Base-by-base conservation (phyloP, 352 stramenopile genomes). In the Saprolegnia parasitica region DNA sequence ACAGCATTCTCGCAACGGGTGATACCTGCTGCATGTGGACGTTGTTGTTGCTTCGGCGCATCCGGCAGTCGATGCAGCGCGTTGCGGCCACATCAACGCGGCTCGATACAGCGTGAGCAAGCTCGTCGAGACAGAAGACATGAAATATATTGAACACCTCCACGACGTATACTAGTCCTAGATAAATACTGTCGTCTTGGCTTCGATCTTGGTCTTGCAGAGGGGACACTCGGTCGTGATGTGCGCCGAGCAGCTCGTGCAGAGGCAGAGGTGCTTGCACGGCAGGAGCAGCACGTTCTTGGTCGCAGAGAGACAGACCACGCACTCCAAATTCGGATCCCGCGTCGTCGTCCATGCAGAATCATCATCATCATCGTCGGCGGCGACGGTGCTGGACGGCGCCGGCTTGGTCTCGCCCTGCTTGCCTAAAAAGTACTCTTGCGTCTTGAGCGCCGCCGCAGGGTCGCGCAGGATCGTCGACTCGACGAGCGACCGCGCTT, bases 281-380 rank as follows among this genome's bases (percentile, higher is more conserved):
- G 86, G 86, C 24, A 95, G 68, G 54, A 86, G 91, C 60, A 95
- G 65, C 56, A 93, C 90, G 29, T 73, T 91, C 75, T 95, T 95
- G 16, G 91, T 84, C 54, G 81, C 89, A 15, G 83, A 78, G 40
- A 95, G 72, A 32, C 86, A 95, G 39, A 95, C 87, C 37, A 95
- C 86, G 65, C 86, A 95, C 63, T 68, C 62, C 6, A 68, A 29
- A 61, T 20, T 58, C 23, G 62, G 45, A 29, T 68, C 62, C 11
- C 52, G 52, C 42, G 42, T n/a, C 10, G 42, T 49, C 42, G 42
- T 49, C 42, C 13, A 49, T 10, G 42, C 4, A 15, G 8, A 46
- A 46, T 8, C 15, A 46, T 15, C 39, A 16, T 8, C 8, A 46
- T 8, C 39, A 8, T 58, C 52, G 13, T 16, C 52, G 16, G 2